Evolutionary conservation across 2,329 filamentous ascomycete species (phyloP), one percentile per base, ranked within the genome.

Genomic region (Raffaelea arxii): DNA sequence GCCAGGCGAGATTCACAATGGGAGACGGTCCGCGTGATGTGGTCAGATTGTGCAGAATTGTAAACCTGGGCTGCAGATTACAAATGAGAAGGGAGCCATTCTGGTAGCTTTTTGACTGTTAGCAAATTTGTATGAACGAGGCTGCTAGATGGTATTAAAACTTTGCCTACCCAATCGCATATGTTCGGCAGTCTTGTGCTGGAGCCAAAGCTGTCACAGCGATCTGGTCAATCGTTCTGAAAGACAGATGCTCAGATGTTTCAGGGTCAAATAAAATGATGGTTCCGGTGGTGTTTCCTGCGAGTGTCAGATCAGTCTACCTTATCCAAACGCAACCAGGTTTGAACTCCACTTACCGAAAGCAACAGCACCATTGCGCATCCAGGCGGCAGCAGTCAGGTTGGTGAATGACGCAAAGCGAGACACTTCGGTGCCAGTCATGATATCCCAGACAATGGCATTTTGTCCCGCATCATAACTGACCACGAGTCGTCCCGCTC

Each of bases 361-460:
- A 32, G 88, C 91, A 54, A 98, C 83, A 66, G 95, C 94, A 46
- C 92, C 92, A 66, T 96, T 96, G 39, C 84, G 78, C 90, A 98
- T 96, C 88, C 92, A 98, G 12, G 86, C 75, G 32, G 90, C 91
- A 25, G 87, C 83, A 21, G 82, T 82, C 52, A 97, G 75, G 54
- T 86, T 79, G 59, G 94, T 88, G 59, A 94, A 96, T 0, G 90
- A 92, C 22, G 84, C 82, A 67, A 97, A 97, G n/a, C 90, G 78
- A 35, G 91, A 82, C 49, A 96, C 77, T 64, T 96, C 89, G 49
- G 89, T 82, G 42, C 92, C 92, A 0, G 88, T 94, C 68, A 94
- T 80, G 50, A 96, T 74, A 65, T 98, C 91, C 92, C 92, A 98
- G 7, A 97, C 87, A 59, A 97, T 95, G 4, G 90, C 88, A 1